Conservation (phyloP, 2,329 filamentous ascomycete genomes). For the Zopfia rhizophila region DNA sequence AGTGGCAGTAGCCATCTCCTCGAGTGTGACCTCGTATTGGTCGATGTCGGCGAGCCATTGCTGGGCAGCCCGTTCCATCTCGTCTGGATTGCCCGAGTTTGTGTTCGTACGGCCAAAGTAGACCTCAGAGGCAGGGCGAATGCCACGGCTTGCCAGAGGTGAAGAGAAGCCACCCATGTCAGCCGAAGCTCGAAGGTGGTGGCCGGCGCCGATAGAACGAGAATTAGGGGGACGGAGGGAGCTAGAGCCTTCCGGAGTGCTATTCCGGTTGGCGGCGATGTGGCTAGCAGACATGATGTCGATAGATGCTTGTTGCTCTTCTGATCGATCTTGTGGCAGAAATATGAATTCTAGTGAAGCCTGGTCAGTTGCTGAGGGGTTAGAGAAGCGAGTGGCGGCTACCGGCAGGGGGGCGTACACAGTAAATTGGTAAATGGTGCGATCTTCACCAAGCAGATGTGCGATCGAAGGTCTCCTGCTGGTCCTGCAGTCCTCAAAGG, state of each 20-base stretch:
- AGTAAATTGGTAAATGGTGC: slow-evolving; percentile 23
- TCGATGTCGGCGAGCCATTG: slow-evolving; percentile 99
- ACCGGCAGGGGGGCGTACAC: slow-evolving; percentile 17
- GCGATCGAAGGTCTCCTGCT: slow-evolving; percentile 73
- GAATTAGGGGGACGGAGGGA: slow-evolving; percentile 85
- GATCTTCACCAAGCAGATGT: slow-evolving; percentile 15
- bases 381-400: background rate
- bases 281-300: slow-evolving; percentile 59
- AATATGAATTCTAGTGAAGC: slow-evolving; percentile 27
- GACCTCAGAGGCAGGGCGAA: slow-evolving; percentile 94
- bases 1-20: slow-evolving; percentile 99
- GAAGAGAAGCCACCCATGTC: slow-evolving; percentile 89
- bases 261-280: slow-evolving; percentile 82
- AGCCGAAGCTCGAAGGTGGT: slow-evolving; percentile 92
- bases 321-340: slow-evolving; percentile 9
- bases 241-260: slow-evolving; percentile 90
- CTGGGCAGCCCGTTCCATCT: slow-evolving; percentile 93
- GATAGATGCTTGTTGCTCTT: slow-evolving; percentile 9
- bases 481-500: slow-evolving; percentile 86
- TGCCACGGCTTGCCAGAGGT: slow-evolving; percentile 77
- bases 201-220: slow-evolving; percentile 78
- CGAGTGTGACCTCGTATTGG: slow-evolving; percentile 97
- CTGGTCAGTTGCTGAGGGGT: slow-evolving; percentile 18
- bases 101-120: slow-evolving; percentile 81
- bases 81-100: slow-evolving; percentile 76